These are phyloP conservation scores for Pugionium cornutum DNA, from an alignment of 345 rosid genomes.

Conservation along the genomic window DNA sequence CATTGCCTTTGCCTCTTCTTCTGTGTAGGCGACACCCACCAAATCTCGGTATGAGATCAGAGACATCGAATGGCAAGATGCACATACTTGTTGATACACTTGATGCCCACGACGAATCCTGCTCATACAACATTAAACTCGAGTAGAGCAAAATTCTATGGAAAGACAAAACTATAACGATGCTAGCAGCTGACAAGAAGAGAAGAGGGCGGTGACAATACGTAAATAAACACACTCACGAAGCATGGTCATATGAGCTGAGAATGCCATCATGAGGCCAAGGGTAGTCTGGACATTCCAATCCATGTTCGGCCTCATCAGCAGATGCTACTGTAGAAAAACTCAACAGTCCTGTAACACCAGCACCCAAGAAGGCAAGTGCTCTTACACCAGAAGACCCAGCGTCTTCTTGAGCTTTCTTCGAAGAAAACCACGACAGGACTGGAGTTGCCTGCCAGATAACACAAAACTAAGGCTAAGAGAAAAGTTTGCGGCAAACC, in stretches of 20 bases:
- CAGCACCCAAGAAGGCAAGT: constrained; percentile 82
- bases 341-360: constrained; percentile 78
- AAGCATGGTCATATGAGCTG: constrained; percentile 97
- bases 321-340: constrained; percentile 81
- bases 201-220: background rate
- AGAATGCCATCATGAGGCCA: constrained; percentile 99
- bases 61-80: constrained; percentile 99
- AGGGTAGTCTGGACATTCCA: constrained; percentile 82
- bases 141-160: background rate
- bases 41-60: constrained; percentile 88
- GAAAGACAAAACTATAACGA: no score
- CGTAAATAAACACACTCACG: constrained; percentile 57
- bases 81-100: constrained; percentile 96
- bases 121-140: constrained; percentile 40
- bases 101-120: constrained; percentile 99
- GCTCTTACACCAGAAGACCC: constrained; percentile 60
- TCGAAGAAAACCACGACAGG: constrained; percentile 62
- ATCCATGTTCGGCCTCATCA: constrained; percentile 98
- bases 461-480: constrained; percentile 26
- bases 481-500: background rate
- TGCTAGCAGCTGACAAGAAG: background rate
- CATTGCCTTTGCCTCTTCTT: constrained; percentile 98
- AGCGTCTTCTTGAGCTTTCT: constrained; percentile 63
- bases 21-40: constrained; percentile 97
- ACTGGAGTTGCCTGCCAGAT: constrained; percentile 59